These are phyloP conservation scores for Aspergillus sojae DNA, from an alignment of 2,329 filamentous ascomycete genomes.

Conservation along the genomic window DNA sequence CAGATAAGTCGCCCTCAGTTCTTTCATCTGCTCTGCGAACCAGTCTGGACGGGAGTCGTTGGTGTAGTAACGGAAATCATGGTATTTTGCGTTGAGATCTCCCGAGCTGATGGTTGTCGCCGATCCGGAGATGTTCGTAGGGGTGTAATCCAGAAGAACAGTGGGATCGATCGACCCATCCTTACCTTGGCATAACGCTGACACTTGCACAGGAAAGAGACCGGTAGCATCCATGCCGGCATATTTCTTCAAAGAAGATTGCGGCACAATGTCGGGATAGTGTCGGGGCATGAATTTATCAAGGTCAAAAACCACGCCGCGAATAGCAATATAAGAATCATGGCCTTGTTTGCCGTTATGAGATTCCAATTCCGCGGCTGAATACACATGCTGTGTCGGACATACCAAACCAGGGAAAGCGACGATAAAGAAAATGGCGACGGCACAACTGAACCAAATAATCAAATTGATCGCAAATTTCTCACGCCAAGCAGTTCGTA, in stretches of 20 bases:
- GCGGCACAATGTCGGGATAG: slow-evolving; percentile 69
- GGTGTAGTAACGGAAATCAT: slow-evolving; percentile 86
- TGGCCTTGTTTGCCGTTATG: slow-evolving; percentile 72
- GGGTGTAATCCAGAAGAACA: slow-evolving; percentile 83
- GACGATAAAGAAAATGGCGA: slow-evolving; percentile 86
- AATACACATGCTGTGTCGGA: slow-evolving; percentile 87
- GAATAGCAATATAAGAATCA: slow-evolving; percentile 74
- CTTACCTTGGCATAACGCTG: slow-evolving; percentile 80
- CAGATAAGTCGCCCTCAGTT: slow-evolving; percentile 75
- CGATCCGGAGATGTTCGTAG: slow-evolving; percentile 72
- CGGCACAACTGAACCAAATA: slow-evolving; percentile 83
- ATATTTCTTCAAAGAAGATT: slow-evolving; percentile 72
- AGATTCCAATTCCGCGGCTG: slow-evolving; percentile 70
- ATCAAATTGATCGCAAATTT: slow-evolving; percentile 97
- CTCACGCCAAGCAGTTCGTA: slow-evolving; percentile 91
- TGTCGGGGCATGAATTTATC: slow-evolving; percentile 72
- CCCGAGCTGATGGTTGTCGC: slow-evolving; percentile 65
- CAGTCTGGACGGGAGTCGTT: slow-evolving; percentile 85
- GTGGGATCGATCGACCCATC: slow-evolving; percentile 66
- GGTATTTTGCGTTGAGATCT: slow-evolving; percentile 78
- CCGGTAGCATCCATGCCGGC: slow-evolving; percentile 83
- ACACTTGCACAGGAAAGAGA: slow-evolving; percentile 93
- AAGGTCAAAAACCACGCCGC: slow-evolving; percentile 87
- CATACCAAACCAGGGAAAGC: slow-evolving; percentile 86
- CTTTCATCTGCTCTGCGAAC: slow-evolving; percentile 86